Evolutionary conservation across 805 yeast genomes (phyloP), one percentile per base, ranked within the genome.

Genomic region (Wickerhamia fluorescens): DNA sequence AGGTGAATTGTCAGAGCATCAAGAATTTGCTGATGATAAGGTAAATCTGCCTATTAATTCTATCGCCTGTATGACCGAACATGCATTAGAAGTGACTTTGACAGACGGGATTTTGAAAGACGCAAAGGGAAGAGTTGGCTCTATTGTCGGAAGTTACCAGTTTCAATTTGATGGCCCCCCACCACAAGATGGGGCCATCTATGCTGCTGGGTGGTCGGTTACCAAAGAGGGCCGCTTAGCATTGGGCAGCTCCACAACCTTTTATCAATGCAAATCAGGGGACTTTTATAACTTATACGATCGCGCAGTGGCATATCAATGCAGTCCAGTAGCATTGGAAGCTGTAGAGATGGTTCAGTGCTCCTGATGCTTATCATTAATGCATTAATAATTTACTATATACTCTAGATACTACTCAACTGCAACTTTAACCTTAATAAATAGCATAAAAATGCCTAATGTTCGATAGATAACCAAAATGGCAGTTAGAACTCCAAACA

Each of bases 151-250:
- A 3, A 52, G 53, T 24, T 51, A 51, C 24, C 66, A 61, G 36
- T 59, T 61, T 35, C 67, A 58, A 34, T 61, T 61, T 32, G 68
- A 61, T 35, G 66, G 64, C 1, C 64, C 66, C 6, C 23, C 18
- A 4, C 66, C 66, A 11, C 66, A 59, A 34, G 42, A 49, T 34
- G 66, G 64, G 11, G 40, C 64, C 9, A 33, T 58, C 10, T 59
- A 53, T 28, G 61, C 63, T 16, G 53, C 58, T 16, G 63, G 63
- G 3, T 61, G 68, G 68, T 51, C 55, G 21, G 47, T 61, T 15
- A 53, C 61, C 3, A 25, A 30, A 1, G 28, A 45, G 6, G 66
- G 66, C 7, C 47, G 49, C 36, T 49, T 61, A 35, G 50, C 55
- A 3, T 42, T 58, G 27, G 66, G 66, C 11, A 30, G 45, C 25